A percentile compares a stretch with the other conserved stretches of the same genome.
Evolutionary conservation across 2,329 filamentous ascomycete species (phyloP).

Genomic region (Hypoxylon sp.): DNA sequence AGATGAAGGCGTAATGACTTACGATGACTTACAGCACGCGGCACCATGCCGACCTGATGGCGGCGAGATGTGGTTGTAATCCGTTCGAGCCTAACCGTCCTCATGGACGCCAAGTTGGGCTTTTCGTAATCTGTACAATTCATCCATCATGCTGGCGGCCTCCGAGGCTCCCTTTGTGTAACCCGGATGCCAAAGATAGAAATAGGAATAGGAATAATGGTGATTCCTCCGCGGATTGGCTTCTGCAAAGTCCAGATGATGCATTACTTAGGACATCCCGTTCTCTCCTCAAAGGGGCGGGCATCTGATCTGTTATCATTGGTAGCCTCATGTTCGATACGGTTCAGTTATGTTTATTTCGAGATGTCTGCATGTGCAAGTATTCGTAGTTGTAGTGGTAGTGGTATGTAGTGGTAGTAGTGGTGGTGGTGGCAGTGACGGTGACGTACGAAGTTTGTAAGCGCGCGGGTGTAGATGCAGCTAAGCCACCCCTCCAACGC

Average conservation of each 20-base stretch:
- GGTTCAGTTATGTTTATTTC: slow-evolving; percentile 22
- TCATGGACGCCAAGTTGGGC: slow-evolving; percentile 23
- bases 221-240: slow-evolving; percentile 26
- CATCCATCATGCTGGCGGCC: slow-evolving; percentile 32
- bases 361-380: slow-evolving; percentile 20
- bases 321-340: slow-evolving; percentile 42
- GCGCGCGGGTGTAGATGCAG: slow-evolving; percentile 38
- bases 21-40: slow-evolving; percentile 23
- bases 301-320: slow-evolving; percentile 22
- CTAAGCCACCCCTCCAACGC: slow-evolving; percentile 38
- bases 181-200: slow-evolving; percentile 22
- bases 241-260: slow-evolving; percentile 34
- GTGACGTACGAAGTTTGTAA: slow-evolving; percentile 35
- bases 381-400: slow-evolving; percentile 19
- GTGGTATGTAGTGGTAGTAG: slow-evolving; percentile 22
- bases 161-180: slow-evolving; percentile 31
- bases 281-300: slow-evolving; percentile 4
- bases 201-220: slow-evolving; percentile 6
- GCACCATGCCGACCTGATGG: slow-evolving; percentile 20
- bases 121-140: slow-evolving; percentile 29
- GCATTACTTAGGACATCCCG: slow-evolving; percentile 20
- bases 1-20: slow-evolving; percentile 16
- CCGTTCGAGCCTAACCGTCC: slow-evolving; percentile 25
- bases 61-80: slow-evolving; percentile 19
- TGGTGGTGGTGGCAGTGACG: slow-evolving; percentile 18